Evolutionary conservation across 1,284 basidiomycete species (phyloP).

Genomic region (Cryptococcus floricola): DNA sequence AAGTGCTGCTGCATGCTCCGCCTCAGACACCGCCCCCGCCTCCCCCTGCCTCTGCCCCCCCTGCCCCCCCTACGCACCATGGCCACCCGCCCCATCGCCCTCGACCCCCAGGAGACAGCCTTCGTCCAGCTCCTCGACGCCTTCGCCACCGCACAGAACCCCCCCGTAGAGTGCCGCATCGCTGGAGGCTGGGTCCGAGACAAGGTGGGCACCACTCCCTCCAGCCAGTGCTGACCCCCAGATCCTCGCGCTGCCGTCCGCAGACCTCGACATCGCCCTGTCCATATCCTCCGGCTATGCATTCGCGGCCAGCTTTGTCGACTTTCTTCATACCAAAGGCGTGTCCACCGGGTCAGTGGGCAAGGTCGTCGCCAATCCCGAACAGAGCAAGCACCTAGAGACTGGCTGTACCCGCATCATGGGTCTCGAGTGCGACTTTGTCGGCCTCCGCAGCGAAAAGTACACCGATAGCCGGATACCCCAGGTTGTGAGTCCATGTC

Average conservation of each 20-base stretch:
- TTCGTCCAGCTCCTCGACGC: conserved; percentile 42
- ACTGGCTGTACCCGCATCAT: conserved; percentile 86
- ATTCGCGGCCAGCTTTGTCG: conserved; percentile 78
- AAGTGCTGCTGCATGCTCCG: neutral
- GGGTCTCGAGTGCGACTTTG: conserved; percentile 85
- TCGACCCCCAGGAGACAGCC: conserved; percentile 33
- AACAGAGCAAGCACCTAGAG: conserved; percentile 97
- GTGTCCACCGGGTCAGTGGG: conserved; percentile 61
- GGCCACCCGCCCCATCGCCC: neutral
- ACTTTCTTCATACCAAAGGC: conserved; percentile 59
- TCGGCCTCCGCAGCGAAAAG: conserved; percentile 88
- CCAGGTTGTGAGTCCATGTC: conserved; percentile 63
- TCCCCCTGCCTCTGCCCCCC: neutral
- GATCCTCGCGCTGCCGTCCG: conserved; percentile 76
- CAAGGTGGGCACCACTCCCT: conserved; percentile 61
- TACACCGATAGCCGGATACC: conserved; percentile 91
- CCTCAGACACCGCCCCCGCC: neutral
- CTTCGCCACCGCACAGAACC: conserved; percentile 29
- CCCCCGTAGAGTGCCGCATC: conserved; percentile 67
- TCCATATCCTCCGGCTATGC: conserved; percentile 82
- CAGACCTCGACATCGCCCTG: conserved; percentile 93
- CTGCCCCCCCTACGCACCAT: neutral
- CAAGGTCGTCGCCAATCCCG: conserved; percentile 89
- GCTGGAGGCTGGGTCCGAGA: conserved; percentile 97
- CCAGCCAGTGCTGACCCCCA: conserved; percentile 42